Evolutionary conservation across 2,329 filamentous ascomycete genomes (phyloP), one percentile per base, ranked within the genome.

Genomic region (Xylaria sp.): DNA sequence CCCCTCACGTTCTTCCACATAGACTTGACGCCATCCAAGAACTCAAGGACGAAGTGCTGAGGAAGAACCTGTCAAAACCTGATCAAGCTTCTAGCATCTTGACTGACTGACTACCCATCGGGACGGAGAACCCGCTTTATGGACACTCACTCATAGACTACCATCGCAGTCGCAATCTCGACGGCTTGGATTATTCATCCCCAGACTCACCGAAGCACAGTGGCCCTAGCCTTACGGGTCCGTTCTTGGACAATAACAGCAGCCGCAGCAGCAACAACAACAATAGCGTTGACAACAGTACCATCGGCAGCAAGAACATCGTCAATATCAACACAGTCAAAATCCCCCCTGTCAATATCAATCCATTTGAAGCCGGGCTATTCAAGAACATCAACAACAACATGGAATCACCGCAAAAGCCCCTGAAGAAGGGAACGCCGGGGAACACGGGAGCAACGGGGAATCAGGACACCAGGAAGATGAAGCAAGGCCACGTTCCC

Each of bases 1-100:
- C 82, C 23, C 73, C 81, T 31, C 74, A 83, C 62, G 82, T 85
- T 71, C 76, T 68, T 7, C 60, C 75, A 28, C 71, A 74, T 25
- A 75, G 70, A n/a, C 77, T 78, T 60, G 66, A 74, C 13, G 60
- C 71, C 20, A 80, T 84, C 64, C 56, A 23, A 1, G 58, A 55
- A 3, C 78, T 80, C n/a, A 65, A 59, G 46, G 75, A 80, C 67
- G 71, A 81, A 56, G 72, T 78, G 49, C 36, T 63, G 15, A 73
- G 63, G 41, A 56, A 70, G 67, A 76, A 82, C 48, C 78, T 79
- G 20, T 68, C 72, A 33, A 13, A 64, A 43, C 69, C 72, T 15
- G 77, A 78, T 57, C 78, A 78, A 58, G 36, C 49, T 15, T 71
- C 69, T 62, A 75, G 76, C 58, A 75, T 77, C 33, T 72, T 77